phyloP scores from a whole-genome alignment of 2,329 filamentous ascomycete genomes.

The Colletotrichum neosansevieriae region DNA sequence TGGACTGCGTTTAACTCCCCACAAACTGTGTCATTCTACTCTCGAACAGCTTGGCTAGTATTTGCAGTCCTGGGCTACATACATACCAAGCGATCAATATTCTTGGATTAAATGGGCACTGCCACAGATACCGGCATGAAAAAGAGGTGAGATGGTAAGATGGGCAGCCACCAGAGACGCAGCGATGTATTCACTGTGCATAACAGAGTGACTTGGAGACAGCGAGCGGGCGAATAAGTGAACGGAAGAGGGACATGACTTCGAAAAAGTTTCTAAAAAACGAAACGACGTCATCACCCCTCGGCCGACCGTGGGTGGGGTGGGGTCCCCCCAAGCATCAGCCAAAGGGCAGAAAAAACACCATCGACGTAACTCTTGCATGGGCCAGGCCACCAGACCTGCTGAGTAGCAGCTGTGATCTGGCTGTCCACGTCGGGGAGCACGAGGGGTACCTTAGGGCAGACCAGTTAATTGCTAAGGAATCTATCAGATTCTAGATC shows the following conservation, averaged over 20 bases:
- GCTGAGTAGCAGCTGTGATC: slow-evolving; percentile 20
- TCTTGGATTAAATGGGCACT: slow-evolving; percentile 24
- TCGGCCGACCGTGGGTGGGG: slow-evolving; percentile 18
- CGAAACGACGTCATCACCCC: slow-evolving; percentile 39
- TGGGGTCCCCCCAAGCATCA: slow-evolving; percentile 18
- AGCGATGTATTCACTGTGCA: not conserved
- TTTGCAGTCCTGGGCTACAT: slow-evolving; percentile 2
- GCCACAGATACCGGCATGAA: slow-evolving; percentile 32
- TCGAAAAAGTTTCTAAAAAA: too few species aligned
- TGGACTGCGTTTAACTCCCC: slow-evolving; percentile 1
- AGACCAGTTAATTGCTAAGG: slow-evolving; percentile 28
- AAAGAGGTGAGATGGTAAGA: slow-evolving; percentile 12
- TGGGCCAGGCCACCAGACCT: slow-evolving; percentile 22
- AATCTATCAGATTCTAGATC: slow-evolving; percentile 23
- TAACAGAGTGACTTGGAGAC: not conserved
- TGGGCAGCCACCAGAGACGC: too few species aligned
- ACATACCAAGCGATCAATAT: slow-evolving; percentile 10
- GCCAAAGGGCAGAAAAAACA: slow-evolving; percentile 12
- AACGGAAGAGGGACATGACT: slow-evolving; percentile 22
- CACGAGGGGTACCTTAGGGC: slow-evolving; percentile 1
- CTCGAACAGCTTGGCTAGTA: not conserved
- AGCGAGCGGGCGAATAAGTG: slow-evolving; percentile 17
- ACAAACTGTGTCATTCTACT: not conserved
- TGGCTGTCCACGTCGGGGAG: not conserved
- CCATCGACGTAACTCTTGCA: slow-evolving; percentile 37